A percentile compares a stretch with the other conserved stretches of the same genome.
phyloP scores from a whole-genome alignment of 78 protist genomes.

The Dictyostelium brefeldianum region DNA sequence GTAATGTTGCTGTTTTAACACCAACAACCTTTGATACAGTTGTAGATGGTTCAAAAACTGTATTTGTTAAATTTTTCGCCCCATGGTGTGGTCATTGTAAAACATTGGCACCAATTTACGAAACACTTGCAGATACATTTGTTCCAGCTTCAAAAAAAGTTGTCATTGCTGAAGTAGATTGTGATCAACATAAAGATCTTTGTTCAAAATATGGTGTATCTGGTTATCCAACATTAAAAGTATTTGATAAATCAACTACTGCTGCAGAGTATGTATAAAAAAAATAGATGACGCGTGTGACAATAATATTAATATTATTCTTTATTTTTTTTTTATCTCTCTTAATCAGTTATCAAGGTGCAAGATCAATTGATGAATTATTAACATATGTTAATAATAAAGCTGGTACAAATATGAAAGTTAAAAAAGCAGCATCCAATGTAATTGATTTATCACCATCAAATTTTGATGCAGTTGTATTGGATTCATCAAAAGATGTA shows the following conservation, averaged over 20 bases:
- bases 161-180: slow-evolving; percentile 92
- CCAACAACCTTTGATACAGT: slow-evolving; percentile 85
- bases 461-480: slow-evolving; percentile 82
- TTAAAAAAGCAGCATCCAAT: slow-evolving; percentile 77
- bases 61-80: slow-evolving; percentile 86
- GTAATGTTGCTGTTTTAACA: slow-evolving; percentile 79
- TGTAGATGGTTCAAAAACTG: slow-evolving; percentile 87
- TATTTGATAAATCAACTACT: slow-evolving; percentile 86
- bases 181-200: slow-evolving; percentile 58
- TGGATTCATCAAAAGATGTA: slow-evolving; percentile 80
- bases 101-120: slow-evolving; percentile 89
- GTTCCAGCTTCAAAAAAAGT: slow-evolving; percentile 27
- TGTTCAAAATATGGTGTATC: slow-evolving; percentile 80
- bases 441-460: slow-evolving; percentile 84
- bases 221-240: slow-evolving; percentile 95
- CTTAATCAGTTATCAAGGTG: slow-evolving; percentile 85
- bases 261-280: slow-evolving; percentile 59
- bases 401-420: slow-evolving; percentile 70
- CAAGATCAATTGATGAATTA: slow-evolving; percentile 86
- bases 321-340: not conserved
- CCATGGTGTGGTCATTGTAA: slow-evolving; percentile 94
- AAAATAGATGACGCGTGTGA: no score
- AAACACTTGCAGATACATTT: slow-evolving; percentile 86
- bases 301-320: not conserved
- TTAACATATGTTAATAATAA: slow-evolving; percentile 80